Percentiles rank a stretch among this genome's conserved stretches.
These are phyloP conservation scores for Chytridium lagenaria DNA, from an alignment of 371 early-diverging fungal species.

Conservation along the genomic window DNA sequence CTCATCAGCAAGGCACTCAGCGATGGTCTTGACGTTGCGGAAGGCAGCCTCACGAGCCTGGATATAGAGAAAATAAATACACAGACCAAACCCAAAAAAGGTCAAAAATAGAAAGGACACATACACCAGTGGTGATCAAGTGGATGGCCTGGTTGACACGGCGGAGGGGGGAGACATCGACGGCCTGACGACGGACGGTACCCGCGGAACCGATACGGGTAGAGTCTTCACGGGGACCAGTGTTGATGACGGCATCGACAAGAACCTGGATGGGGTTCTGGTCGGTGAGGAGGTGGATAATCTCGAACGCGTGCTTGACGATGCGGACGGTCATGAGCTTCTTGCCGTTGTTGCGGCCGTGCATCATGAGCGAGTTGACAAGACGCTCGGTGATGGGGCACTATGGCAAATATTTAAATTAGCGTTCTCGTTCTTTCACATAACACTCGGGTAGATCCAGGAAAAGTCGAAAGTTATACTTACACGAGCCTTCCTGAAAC, in stretches of 20 bases:
- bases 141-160: conserved; percentile 98
- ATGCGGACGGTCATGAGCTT: conserved; percentile 99
- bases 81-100: conserved; percentile 35
- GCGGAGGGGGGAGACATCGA: conserved; percentile 99
- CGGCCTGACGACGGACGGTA: conserved; percentile 99
- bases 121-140: conserved; percentile 94
- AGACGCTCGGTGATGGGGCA: conserved; percentile 99
- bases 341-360: conserved; percentile 99
- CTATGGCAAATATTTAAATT: conserved; percentile 47
- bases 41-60: conserved; percentile 82
- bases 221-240: conserved; percentile 99
- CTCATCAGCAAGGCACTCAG: conserved; percentile 99
- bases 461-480: background rate
- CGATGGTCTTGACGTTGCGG: conserved; percentile 98
- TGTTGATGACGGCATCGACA: conserved; percentile 99
- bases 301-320: conserved; percentile 99
- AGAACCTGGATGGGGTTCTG: conserved; percentile 99
- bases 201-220: conserved; percentile 99
- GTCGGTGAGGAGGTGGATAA: conserved; percentile 98
- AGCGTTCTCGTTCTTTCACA: too few species aligned
- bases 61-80: conserved; percentile 16
- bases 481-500: conserved; percentile 94
- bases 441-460: background rate
- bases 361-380: conserved; percentile 99
- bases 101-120: conserved; percentile 34